Conservation (phyloP, 2,329 filamentous ascomycete genomes). For the Fusarium penzigii region DNA sequence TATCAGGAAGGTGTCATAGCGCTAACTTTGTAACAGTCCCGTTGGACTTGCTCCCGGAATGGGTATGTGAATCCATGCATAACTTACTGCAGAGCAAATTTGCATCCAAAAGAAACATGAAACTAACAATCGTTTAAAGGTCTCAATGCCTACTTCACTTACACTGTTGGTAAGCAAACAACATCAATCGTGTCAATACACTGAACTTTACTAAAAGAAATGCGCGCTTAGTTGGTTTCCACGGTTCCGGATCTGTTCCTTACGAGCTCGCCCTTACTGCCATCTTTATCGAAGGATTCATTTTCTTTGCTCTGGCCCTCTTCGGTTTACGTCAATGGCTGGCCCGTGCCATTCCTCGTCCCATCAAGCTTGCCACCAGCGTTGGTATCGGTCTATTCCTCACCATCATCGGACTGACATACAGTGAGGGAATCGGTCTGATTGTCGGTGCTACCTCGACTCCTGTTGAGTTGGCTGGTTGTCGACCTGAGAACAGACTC, state of each 20-base stretch:
- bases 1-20: neutral
- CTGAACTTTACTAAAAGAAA: neutral
- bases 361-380: constrained; percentile 84
- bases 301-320: constrained; percentile 79
- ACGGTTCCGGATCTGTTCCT: constrained; percentile 72
- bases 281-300: constrained; percentile 85
- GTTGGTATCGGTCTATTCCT: constrained; percentile 85
- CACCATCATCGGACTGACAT: constrained; percentile 74
- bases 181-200: neutral
- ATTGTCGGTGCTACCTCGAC: constrained; percentile 69
- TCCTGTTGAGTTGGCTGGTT: constrained; percentile 76
- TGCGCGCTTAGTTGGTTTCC: constrained; percentile 60
- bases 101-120: too few species aligned
- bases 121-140: constrained; percentile 36
- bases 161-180: constrained; percentile 49
- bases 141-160: constrained; percentile 85
- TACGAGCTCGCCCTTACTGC: constrained; percentile 79
- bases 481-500: constrained; percentile 44
- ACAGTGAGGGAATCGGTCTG: constrained; percentile 79
- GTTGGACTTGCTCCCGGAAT: constrained; percentile 45
- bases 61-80: constrained; percentile 31
- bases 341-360: constrained; percentile 77
- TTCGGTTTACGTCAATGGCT: constrained; percentile 87
- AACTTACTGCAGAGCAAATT: neutral
- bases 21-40: constrained; percentile 27